Percentiles rank a stretch among this genome's conserved stretches.
phyloP scores from a whole-genome alignment of 1,139 yeast species.

The Saccharomyces hybrid region DNA sequence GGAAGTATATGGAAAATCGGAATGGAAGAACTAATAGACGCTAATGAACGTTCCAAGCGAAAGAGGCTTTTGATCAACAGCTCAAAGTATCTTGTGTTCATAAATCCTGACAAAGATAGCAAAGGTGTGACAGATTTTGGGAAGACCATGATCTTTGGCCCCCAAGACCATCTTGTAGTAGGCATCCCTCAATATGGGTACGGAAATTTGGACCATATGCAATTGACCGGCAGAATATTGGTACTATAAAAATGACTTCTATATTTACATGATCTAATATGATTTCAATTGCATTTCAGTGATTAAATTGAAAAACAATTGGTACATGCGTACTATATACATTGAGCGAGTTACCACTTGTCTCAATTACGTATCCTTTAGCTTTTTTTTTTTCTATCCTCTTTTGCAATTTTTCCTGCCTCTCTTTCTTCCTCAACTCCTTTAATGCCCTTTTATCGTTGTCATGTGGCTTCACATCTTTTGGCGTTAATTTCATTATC shows the following conservation, averaged over 20 bases:
- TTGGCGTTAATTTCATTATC: conserved; percentile 27
- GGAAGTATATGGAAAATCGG: conserved; percentile 42
- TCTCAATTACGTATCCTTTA: conserved; percentile 2
- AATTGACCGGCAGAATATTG: conserved; percentile 16
- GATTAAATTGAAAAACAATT: background rate
- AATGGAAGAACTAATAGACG: conserved; percentile 20
- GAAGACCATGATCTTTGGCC: conserved; percentile 25
- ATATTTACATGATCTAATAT: background rate
- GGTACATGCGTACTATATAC: background rate
- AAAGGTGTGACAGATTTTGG: conserved; percentile 40
- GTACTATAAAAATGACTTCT: conserved; percentile 4
- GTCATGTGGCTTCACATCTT: conserved; percentile 17
- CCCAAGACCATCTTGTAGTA: conserved; percentile 31
- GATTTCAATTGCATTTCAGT: background rate
- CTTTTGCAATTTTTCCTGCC: conserved; percentile 23
- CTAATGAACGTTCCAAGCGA: conserved; percentile 7
- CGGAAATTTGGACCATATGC: conserved; percentile 17
- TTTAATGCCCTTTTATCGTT: conserved; percentile 17
- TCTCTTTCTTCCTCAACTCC: conserved; percentile 25
- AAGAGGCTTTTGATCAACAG: conserved; percentile 9
- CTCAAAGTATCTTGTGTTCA: conserved; percentile 8
- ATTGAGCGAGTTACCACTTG: background rate
- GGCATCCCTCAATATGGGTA: conserved; percentile 43
- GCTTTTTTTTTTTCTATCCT: conserved; percentile 22
- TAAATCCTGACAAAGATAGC: conserved; percentile 6